Percentiles rank a stretch among this genome's conserved stretches.
Conservation (phyloP, 306 rosid species). For the Lathyrus oleraceus region DNA sequence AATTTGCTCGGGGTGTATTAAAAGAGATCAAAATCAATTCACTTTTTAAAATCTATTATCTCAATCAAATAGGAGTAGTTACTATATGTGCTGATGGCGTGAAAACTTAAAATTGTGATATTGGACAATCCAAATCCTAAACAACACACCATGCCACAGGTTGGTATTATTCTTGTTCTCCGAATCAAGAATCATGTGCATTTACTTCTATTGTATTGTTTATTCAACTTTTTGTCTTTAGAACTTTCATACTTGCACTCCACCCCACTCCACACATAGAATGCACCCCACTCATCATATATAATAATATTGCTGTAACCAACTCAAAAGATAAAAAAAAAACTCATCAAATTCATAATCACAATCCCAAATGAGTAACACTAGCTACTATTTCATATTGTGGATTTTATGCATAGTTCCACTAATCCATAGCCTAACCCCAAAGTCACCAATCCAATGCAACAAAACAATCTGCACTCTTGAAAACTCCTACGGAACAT, state of each 20-base stretch:
- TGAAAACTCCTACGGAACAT: constrained; percentile 65
- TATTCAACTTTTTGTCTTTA: neutral
- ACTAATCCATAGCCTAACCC: constrained; percentile 39
- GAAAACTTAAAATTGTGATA: neutral
- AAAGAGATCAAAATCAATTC: too few relatives aligned
- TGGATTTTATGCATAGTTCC: neutral
- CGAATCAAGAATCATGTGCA: neutral
- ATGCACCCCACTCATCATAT: neutral
- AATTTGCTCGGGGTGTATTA: too few relatives aligned
- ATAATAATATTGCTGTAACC: neutral
- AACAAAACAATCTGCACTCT: constrained; percentile 53
- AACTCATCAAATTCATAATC: neutral
- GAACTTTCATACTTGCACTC: neutral
- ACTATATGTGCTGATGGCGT: too few relatives aligned
- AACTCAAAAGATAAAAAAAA: neutral
- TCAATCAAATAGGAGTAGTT: neutral
- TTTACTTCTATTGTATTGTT: neutral
- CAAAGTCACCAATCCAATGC: constrained; percentile 58
- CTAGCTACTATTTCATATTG: neutral
- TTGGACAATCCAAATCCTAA: neutral
- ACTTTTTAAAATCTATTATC: too few relatives aligned
- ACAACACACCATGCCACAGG: neutral
- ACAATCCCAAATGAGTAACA: constrained; percentile 22
- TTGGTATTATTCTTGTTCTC: neutral
- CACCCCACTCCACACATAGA: neutral